Evolutionary conservation across 2,329 filamentous ascomycete genomes (phyloP), one percentile per base, ranked within the genome.

Genomic region (Fusarium euwallaceae): DNA sequence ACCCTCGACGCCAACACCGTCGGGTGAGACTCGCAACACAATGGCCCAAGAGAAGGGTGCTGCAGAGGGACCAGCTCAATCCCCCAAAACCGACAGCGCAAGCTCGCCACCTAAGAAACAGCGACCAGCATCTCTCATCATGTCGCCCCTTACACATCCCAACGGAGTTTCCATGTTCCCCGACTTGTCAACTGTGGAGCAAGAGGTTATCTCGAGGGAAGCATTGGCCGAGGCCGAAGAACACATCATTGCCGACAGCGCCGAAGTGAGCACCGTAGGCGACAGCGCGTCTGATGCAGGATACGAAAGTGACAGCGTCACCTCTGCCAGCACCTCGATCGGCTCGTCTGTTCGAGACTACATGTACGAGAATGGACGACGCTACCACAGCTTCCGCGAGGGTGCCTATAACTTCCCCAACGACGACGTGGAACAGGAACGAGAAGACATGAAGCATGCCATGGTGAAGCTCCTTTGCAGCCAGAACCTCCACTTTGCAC

Each of bases 351-450:
- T 89, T 27, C 81, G 86, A 51, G 85, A 90, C 70, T 91, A 88
- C 73, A 82, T 84, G 59, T 86, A 83, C 66, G 88, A 90, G 75
- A 90, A 91, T 76, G 89, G 89, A n/a, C 84, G 89, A 27, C 84
- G 89, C 29, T 91, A 91, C 68, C 89, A 90, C 75, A 84, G 84
- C 48, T 89, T 88, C 76, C 83, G 88, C 20, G 87, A 88, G 66
- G 88, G 88, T 7, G 77, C 80, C 12, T 91, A 91, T 75, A 87
- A 87, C 64, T 89, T 91, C 60, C 89, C 90, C 29, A 91, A 91
- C 65, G 90, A 91, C 69, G 89, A 90, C 59, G 81, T 86, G 6
- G 89, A 91, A 80, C 88, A 90, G 77, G 88, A 90, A 72, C 82
- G 88, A 41, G 86, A 90, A 73, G 88, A 90, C 61, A 86, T 91